A percentile compares a stretch with the other conserved stretches of the same genome.
Conservation (phyloP, 179 eudicot species). For the Sideroxylon spinosum region DNA sequence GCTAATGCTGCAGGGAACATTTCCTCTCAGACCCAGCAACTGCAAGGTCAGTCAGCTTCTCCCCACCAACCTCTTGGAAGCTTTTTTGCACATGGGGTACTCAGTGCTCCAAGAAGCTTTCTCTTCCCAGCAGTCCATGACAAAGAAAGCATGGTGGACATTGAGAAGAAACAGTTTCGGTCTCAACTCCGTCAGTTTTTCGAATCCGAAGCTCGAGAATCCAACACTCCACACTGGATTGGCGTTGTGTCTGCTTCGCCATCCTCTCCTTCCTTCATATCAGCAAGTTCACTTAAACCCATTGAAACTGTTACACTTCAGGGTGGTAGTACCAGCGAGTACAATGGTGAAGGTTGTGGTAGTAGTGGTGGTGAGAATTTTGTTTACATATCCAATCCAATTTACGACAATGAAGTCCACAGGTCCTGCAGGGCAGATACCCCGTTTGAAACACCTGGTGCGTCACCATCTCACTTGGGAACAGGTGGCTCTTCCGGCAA, state of each 20-base stretch:
- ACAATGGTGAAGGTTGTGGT: not conserved
- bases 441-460: slow-evolving; percentile 74
- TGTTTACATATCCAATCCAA: slow-evolving; percentile 71
- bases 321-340: not conserved
- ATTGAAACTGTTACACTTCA: not conserved
- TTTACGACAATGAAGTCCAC: slow-evolving; percentile 40
- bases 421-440: slow-evolving; percentile 34
- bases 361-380: slow-evolving; percentile 22
- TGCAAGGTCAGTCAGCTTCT: slow-evolving; percentile 15
- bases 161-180: slow-evolving; percentile 40
- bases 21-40: slow-evolving; percentile 13
- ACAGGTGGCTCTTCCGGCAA: slow-evolving; percentile 27
- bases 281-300: slow-evolving; percentile 17
- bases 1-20: not conserved
- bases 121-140: slow-evolving; percentile 56
- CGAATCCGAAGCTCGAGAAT: not conserved
- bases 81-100: slow-evolving; percentile 64
- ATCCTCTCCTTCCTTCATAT: slow-evolving; percentile 18
- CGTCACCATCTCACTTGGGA: slow-evolving; percentile 60
- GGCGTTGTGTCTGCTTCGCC: slow-evolving; percentile 13
- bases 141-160: slow-evolving; percentile 26
- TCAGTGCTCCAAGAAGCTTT: slow-evolving; percentile 61
- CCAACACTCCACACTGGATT: slow-evolving; percentile 10
- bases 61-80: slow-evolving; percentile 43
- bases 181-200: slow-evolving; percentile 30